A percentile compares a stretch with the other conserved stretches of the same genome.
Conservation (phyloP, 2,329 filamentous ascomycete species). For the Talaromyces atroroseus region DNA sequence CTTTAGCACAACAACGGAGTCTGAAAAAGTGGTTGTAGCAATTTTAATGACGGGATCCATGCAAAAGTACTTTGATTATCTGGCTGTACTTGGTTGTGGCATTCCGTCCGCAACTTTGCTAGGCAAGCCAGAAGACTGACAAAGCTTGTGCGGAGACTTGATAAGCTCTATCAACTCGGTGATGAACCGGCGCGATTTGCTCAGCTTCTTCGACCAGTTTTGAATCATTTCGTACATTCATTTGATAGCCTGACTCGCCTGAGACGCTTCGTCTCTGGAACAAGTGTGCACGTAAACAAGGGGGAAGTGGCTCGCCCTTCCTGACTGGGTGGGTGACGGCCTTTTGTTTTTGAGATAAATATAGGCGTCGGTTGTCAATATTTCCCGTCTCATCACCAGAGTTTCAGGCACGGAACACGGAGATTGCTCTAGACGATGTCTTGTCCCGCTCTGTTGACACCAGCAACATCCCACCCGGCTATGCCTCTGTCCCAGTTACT, state of each 20-base stretch:
- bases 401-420: background rate
- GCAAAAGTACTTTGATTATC: conserved; percentile 46
- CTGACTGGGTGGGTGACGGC: background rate
- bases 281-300: background rate
- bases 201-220: conserved; percentile 39
- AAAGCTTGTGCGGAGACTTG: conserved; percentile 38
- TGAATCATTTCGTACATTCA: conserved; percentile 38
- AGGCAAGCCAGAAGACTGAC: conserved; percentile 45
- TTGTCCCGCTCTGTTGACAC: background rate
- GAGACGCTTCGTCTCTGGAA: background rate
- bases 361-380: background rate
- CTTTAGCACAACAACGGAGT: conserved; percentile 47
- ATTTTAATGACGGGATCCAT: conserved; percentile 50
- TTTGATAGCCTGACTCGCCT: background rate
- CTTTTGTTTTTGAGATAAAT: background rate
- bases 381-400: background rate
- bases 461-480: background rate
- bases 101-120: conserved; percentile 50
- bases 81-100: conserved; percentile 34
- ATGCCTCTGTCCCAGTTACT: background rate
- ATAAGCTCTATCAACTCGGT: conserved; percentile 42
- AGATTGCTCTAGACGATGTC: background rate
- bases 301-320: background rate
- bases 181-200: conserved; percentile 38
- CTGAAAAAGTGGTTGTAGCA: conserved; percentile 40